phyloP scores from a whole-genome alignment of 2,329 filamentous ascomycete genomes.

The Zymoseptoria crescenta region DNA sequence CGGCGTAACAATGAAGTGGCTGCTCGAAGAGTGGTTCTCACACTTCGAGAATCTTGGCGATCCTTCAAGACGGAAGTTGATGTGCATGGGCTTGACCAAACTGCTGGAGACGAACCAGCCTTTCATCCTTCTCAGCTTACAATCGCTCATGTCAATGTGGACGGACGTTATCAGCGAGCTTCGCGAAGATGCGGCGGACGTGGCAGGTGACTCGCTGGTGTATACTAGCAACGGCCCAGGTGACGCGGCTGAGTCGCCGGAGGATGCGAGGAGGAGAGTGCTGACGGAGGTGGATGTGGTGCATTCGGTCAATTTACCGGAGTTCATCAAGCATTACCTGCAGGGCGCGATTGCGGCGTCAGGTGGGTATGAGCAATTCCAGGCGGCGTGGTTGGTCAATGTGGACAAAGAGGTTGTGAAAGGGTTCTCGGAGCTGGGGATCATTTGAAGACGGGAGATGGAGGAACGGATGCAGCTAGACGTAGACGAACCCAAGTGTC shows the following conservation, averaged over 20 bases:
- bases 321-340: conserved; percentile 57
- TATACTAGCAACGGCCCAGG: conserved; percentile 23
- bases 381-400: conserved; percentile 61
- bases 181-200: conserved; percentile 40
- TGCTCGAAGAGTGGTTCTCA: conserved; percentile 56
- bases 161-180: conserved; percentile 61
- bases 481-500: too few relatives aligned
- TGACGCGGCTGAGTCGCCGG: conserved; percentile 33
- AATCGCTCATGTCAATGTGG: conserved; percentile 71
- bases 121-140: conserved; percentile 42
- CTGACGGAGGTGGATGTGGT: conserved; percentile 56
- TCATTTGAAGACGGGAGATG: conserved; percentile 20
- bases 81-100: conserved; percentile 63
- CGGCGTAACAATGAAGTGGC: conserved; percentile 37
- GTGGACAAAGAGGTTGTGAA: conserved; percentile 65
- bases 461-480: neutral
- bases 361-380: conserved; percentile 60
- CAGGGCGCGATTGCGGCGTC: conserved; percentile 49
- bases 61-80: conserved; percentile 60
- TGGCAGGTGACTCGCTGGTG: conserved; percentile 33
- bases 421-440: conserved; percentile 46
- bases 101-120: conserved; percentile 57
- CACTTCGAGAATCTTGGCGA: conserved; percentile 62
- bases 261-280: conserved; percentile 41
- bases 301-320: conserved; percentile 55